Evolutionary conservation across 768 basidiomycete species (phyloP).

Genomic region (Macrolepiota dolichaula): DNA sequence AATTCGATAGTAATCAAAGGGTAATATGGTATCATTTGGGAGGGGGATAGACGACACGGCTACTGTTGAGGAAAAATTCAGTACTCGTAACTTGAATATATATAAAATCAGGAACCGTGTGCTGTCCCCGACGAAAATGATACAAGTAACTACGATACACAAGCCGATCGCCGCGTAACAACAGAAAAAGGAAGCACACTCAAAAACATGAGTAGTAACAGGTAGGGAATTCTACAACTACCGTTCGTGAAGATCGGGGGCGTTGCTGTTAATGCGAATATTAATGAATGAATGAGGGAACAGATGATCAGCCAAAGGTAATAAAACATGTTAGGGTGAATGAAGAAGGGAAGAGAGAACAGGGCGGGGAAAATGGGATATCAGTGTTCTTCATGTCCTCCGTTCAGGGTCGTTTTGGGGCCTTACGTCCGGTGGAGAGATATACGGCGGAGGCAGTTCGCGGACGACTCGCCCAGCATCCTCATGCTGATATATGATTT

Average conservation of each 20-base stretch:
- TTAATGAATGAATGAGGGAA: background rate
- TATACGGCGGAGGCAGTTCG: constrained; percentile 38
- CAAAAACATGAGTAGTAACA: background rate
- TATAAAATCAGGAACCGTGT: background rate
- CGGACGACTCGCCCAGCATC: constrained; percentile 33
- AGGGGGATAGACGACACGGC: background rate
- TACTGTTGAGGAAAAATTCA: background rate
- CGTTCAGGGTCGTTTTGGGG: background rate
- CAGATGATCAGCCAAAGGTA: background rate
- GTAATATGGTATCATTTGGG: background rate
- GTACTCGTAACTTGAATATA: background rate
- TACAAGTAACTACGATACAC: constrained; percentile 11
- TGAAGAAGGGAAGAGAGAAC: background rate
- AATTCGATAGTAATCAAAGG: too few relatives aligned
- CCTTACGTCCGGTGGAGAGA: constrained; percentile 15
- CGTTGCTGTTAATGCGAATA: background rate
- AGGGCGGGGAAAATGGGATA: background rate
- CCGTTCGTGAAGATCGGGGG: background rate
- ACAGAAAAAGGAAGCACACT: background rate
- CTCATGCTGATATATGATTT: constrained; percentile 37
- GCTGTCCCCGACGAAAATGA: background rate
- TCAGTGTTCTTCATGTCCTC: background rate
- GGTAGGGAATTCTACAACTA: background rate
- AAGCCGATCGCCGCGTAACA: background rate
- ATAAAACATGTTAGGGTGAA: background rate